Evolutionary conservation across 164 flowering plant genomes (phyloP).

Genomic region (Vitis riparia): DNA sequence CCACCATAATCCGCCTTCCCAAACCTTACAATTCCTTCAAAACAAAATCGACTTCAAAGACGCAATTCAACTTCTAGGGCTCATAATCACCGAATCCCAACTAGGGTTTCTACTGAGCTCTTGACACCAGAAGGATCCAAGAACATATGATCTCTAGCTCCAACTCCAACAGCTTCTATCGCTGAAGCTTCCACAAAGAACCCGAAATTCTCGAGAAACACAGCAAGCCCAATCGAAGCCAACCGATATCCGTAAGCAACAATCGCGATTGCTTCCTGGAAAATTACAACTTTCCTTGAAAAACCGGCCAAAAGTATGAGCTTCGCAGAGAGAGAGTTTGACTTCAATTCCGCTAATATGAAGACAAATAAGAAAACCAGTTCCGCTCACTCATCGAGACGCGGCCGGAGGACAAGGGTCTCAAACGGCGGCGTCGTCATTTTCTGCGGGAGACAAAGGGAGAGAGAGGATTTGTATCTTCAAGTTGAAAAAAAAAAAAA

Average conservation of each 20-base stretch:
- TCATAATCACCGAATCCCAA: not conserved
- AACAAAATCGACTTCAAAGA: not conserved
- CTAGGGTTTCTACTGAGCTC: not conserved
- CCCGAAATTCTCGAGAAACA: not conserved
- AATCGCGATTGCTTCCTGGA: slow-evolving; percentile 2
- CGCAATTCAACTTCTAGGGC: not conserved
- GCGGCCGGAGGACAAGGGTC: slow-evolving; percentile 10
- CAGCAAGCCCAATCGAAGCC: not conserved
- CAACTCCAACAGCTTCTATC: not conserved
- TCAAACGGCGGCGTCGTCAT: slow-evolving; percentile 22
- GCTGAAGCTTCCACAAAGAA: not conserved
- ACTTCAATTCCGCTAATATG: not conserved
- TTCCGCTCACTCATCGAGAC: slow-evolving; percentile 6
- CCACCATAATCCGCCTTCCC: slow-evolving; percentile 20
- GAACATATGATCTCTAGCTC: not conserved
- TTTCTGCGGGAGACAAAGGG: slow-evolving; percentile 9
- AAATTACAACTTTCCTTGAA: slow-evolving; percentile 11
- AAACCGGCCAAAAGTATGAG: not conserved
- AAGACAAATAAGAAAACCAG: slow-evolving; percentile 2
- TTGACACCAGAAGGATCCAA: slow-evolving; percentile 3
- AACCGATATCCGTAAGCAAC: not conserved
- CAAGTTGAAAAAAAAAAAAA: not conserved
- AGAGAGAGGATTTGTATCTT: slow-evolving; percentile 17
- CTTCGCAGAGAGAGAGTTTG: too few relatives aligned
- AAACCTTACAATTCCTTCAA: not conserved